Conservation (phyloP, 352 stramenopile species). For the Globisporangium parvum region DNA sequence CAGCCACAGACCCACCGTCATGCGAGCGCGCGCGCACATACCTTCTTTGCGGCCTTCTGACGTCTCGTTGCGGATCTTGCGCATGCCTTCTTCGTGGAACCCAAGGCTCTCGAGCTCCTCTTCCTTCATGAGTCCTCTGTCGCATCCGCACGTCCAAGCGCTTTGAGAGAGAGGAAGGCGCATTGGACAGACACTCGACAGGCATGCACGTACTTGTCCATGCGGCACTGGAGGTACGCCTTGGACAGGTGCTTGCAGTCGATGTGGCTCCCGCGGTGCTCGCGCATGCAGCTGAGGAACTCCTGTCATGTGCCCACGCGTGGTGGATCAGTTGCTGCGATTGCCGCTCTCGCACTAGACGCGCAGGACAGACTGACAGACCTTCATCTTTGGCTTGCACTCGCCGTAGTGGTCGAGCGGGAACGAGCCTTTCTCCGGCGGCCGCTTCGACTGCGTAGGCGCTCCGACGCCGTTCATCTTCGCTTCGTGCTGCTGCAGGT, state of each 20-base stretch:
- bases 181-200: neutral
- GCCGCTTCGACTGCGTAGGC: conserved; percentile 61
- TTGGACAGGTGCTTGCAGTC: conserved; percentile 88
- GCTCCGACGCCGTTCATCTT: conserved; percentile 78
- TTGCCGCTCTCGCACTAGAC: neutral
- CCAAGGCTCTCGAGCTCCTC: conserved; percentile 82
- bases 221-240: conserved; percentile 84
- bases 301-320: conserved; percentile 18
- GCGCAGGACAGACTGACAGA: conserved; percentile 7
- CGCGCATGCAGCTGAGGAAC: conserved; percentile 82
- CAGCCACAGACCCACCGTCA: neutral
- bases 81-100: conserved; percentile 79
- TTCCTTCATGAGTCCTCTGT: conserved; percentile 73
- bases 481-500: neutral
- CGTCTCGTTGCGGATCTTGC: conserved; percentile 45
- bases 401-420: conserved; percentile 88
- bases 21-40: conserved; percentile 2
- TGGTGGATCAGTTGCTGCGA: neutral
- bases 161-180: neutral
- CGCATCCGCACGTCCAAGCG: neutral
- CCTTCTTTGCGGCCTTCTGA: conserved; percentile 74
- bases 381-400: conserved; percentile 86
- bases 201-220: conserved; percentile 74
- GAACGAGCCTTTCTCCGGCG: conserved; percentile 89
- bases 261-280: conserved; percentile 80